Conservation (phyloP, 805 yeast genomes). For the Ogataea paradorogensis region DNA sequence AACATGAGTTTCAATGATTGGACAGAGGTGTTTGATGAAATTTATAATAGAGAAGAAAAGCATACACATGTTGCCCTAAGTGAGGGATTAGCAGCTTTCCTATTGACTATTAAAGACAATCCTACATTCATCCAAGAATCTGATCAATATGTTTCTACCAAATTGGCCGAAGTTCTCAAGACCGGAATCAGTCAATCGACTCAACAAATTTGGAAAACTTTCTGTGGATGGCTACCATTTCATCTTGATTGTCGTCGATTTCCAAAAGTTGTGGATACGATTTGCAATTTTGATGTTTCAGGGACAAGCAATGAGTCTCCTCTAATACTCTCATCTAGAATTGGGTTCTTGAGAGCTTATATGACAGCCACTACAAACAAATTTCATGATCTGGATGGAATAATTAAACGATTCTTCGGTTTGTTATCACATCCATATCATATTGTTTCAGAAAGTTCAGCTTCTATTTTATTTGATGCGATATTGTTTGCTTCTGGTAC, state of each 20-base stretch:
- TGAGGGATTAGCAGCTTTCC: conserved; percentile 66
- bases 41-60: conserved; percentile 65
- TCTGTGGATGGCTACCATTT: conserved; percentile 70
- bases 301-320: conserved; percentile 53
- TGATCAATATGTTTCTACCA: conserved; percentile 45
- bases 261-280: conserved; percentile 44
- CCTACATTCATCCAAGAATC: conserved; percentile 34
- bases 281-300: conserved; percentile 48
- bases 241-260: conserved; percentile 67
- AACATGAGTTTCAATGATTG: conserved; percentile 49
- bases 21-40: conserved; percentile 43
- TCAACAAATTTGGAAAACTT: conserved; percentile 67
- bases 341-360: conserved; percentile 50
- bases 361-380: conserved; percentile 32
- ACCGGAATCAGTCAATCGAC: conserved; percentile 73
- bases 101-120: conserved; percentile 45
- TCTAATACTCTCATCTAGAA: conserved; percentile 58
- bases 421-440: conserved; percentile 66
- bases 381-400: conserved; percentile 45
- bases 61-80: conserved; percentile 71
- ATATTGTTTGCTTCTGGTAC: conserved; percentile 20
- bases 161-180: conserved; percentile 45
- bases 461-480: conserved; percentile 49
- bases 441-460: conserved; percentile 66
- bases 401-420: conserved; percentile 43